Percentiles rank a stretch among this genome's conserved stretches.
Evolutionary conservation across 2,329 filamentous ascomycete genomes (phyloP).

Genomic region (Colletotrichum lentis): DNA sequence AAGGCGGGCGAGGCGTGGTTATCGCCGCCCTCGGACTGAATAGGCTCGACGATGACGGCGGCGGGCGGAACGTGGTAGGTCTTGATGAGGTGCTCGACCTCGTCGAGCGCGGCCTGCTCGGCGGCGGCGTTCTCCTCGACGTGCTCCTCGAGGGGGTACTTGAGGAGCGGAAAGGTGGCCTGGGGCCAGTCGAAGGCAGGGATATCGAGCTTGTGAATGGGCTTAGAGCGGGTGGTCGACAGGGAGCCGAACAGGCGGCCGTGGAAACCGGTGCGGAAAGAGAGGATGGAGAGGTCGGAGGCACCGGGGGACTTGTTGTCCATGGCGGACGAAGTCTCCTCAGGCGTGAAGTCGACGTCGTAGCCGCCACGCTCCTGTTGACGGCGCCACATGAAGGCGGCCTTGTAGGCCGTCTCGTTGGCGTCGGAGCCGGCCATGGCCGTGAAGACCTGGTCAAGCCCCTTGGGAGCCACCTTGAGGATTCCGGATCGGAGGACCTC

Average conservation of each 20-base stretch:
- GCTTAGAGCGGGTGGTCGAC: slow-evolving; percentile 89
- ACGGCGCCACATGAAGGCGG: slow-evolving; percentile 91
- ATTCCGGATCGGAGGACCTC: slow-evolving; percentile 80
- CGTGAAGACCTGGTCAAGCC: slow-evolving; percentile 88
- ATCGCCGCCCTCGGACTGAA: slow-evolving; percentile 93
- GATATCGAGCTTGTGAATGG: slow-evolving; percentile 94
- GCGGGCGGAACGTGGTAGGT: slow-evolving; percentile 81
- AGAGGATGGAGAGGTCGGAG: slow-evolving; percentile 81
- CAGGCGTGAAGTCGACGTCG: slow-evolving; percentile 78
- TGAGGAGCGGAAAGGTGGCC: slow-evolving; percentile 83
- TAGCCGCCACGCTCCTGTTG: slow-evolving; percentile 82
- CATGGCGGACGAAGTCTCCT: slow-evolving; percentile 80
- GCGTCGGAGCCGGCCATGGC: slow-evolving; percentile 89
- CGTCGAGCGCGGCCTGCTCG: slow-evolving; percentile 81
- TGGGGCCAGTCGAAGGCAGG: slow-evolving; percentile 96
- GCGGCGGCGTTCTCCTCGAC: slow-evolving; percentile 81
- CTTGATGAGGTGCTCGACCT: slow-evolving; percentile 82
- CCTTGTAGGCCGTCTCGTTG: slow-evolving; percentile 95
- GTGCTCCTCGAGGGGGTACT: slow-evolving; percentile 86
- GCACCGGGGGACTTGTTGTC: slow-evolving; percentile 80
- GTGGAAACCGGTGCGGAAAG: slow-evolving; percentile 89
- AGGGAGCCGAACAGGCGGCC: slow-evolving; percentile 88
- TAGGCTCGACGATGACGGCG: slow-evolving; percentile 86
- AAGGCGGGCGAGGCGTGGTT: slow-evolving; percentile 90
- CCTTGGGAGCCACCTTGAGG: slow-evolving; percentile 82